Evolutionary conservation across 2,329 filamentous ascomycete genomes (phyloP), one percentile per base, ranked within the genome.

Genomic region (Hypocrella siamensis): DNA sequence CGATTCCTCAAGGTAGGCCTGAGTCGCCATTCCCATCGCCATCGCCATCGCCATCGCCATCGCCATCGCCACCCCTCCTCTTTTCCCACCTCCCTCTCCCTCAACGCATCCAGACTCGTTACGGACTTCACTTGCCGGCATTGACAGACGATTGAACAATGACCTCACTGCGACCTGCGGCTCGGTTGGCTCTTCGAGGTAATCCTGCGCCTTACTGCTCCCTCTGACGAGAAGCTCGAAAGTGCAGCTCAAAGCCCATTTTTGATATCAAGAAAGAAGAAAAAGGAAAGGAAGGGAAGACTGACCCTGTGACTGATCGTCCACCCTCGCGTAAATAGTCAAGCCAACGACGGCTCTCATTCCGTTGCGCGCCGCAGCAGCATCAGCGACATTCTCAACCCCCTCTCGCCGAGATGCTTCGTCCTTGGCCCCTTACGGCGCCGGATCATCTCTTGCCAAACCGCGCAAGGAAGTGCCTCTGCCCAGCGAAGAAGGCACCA

Each of bases 401-500:
- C 73, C 67, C 40, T 74, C 74, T 30, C 62, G 71, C 37, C 67
- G 71, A 47, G 77, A 72, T 49, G 77, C 79, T 39, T 66, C 65
- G 32, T 60, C 65, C 39, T 47, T 70, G 35, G 57, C 66, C 38
- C 60, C 67, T 45, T 61, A 70, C 48, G 62, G 61, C 36, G 62
- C 65, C 37, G 60, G 70, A 26, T 52, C 48, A 52, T 52, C 68
- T 58, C 44, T 75, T 50, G 52, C 66, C 59, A 50, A 63, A 58
- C 51, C 61, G 45, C 71, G 75, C 46, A 70, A 69, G 52, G 79
- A 88, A 59, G 80, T 90, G 35, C 75, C 73, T 40, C 65, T 90
- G 37, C 63, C 79, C 41, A 86, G 79, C 55, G 75, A 92, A 60
- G 77, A 84, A 57, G 67, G 67, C 42, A 82, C 78, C 57, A 83